phyloP scores from a whole-genome alignment of 768 basidiomycete genomes.

The Cystobasidium ongulense region DNA sequence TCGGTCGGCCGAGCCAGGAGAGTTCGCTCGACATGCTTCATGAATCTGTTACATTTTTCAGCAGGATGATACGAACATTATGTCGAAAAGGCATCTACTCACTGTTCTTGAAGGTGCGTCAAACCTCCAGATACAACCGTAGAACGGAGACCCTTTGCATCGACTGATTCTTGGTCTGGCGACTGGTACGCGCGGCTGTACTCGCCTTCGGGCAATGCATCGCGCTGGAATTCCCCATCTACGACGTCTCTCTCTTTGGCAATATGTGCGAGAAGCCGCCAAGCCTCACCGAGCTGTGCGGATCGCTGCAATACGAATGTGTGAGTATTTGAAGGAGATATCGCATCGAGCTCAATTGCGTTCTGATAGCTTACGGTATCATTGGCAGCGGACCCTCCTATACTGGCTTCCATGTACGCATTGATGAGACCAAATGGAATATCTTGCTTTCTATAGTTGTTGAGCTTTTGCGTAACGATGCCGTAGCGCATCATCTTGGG shows the following conservation, averaged over 20 bases:
- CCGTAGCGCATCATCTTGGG: conserved; percentile 95
- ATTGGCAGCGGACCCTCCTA: conserved; percentile 10
- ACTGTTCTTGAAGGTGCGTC: conserved; percentile 76
- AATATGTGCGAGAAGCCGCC: conserved; percentile 45
- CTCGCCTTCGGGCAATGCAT: conserved; percentile 70
- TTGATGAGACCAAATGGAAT: conserved; percentile 36
- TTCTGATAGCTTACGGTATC: background rate
- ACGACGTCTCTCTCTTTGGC: conserved; percentile 45
- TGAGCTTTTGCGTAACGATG: conserved; percentile 67
- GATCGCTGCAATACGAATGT: conserved; percentile 40
- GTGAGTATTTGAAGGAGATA: background rate
- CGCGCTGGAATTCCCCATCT: conserved; percentile 44
- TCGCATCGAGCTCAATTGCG: background rate
- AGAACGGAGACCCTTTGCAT: conserved; percentile 58
- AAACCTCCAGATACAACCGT: conserved; percentile 71
- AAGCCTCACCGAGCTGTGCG: conserved; percentile 44
- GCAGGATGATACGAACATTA: background rate
- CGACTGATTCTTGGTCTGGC: conserved; percentile 53
- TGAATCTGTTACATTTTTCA: conserved; percentile 41
- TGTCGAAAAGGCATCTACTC: conserved; percentile 31
- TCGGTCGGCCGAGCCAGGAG: conserved; percentile 73
- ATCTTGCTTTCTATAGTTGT: conserved; percentile 55
- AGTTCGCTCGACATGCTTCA: conserved; percentile 59
- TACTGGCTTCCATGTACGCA: conserved; percentile 50
- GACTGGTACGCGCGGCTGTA: conserved; percentile 67